Conservation (phyloP, 352 stramenopile genomes). For the Pythium vanterpoolii region DNA sequence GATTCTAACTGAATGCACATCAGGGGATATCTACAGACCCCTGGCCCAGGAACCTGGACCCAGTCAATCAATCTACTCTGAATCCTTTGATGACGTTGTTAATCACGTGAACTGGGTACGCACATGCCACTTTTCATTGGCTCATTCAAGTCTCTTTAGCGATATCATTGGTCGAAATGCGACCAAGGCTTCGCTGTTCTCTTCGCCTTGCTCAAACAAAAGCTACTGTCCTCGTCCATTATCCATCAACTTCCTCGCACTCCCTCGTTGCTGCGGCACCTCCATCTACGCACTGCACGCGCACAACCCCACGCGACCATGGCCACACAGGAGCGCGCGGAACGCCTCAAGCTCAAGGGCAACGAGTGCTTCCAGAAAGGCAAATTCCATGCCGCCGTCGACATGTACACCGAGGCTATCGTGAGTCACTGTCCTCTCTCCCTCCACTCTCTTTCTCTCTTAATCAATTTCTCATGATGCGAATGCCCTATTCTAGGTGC, state of each 20-base stretch:
- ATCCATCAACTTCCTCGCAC: no score
- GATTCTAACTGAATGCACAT: no score
- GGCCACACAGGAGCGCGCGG: conserved; percentile 44
- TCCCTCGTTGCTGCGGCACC: neutral
- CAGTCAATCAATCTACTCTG: no score
- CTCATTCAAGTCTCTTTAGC: neutral
- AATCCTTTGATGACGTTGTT: neutral
- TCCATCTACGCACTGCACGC: neutral
- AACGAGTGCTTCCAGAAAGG: conserved; percentile 81
- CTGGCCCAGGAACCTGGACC: no score
- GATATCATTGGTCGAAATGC: neutral
- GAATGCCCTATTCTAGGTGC: conserved; percentile 28
- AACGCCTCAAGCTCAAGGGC: conserved; percentile 74
- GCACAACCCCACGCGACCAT: conserved; percentile 14
- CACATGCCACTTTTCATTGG: neutral
- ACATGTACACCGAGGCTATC: conserved; percentile 87
- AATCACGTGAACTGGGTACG: neutral
- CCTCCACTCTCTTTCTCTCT: neutral
- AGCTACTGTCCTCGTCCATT: no score
- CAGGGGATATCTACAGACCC: no score
- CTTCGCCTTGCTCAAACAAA: no score
- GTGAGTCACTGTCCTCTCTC: conserved; percentile 32
- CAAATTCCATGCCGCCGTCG: conserved; percentile 74
- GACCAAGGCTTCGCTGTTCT: neutral
- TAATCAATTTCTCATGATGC: neutral